A percentile compares a stretch with the other conserved stretches of the same genome.
These are phyloP conservation scores for Fusarium algeriense DNA, from an alignment of 2,329 filamentous ascomycete genomes.

Conservation along the genomic window DNA sequence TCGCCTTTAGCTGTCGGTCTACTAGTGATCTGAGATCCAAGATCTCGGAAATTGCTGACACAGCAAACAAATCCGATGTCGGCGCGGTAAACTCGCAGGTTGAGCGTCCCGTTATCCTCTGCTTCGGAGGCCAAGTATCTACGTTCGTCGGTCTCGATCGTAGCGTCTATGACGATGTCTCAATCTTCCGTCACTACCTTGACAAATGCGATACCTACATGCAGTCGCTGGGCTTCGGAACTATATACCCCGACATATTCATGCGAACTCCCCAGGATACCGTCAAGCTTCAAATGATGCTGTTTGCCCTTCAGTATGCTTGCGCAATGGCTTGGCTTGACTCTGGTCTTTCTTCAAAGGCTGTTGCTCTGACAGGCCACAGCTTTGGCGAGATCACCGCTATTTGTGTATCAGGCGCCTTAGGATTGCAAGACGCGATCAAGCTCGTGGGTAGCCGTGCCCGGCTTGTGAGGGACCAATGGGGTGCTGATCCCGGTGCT, in stretches of 20 bases:
- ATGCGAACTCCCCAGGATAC: not conserved
- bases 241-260: not conserved
- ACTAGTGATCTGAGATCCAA: not conserved
- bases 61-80: not conserved
- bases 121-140: not conserved
- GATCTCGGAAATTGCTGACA: not conserved
- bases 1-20: not conserved
- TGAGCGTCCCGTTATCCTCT: not conserved
- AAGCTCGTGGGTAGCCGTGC: constrained; percentile 1
- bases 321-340: not conserved
- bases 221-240: not conserved
- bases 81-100: not conserved
- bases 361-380: not conserved
- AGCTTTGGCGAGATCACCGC: constrained; percentile 52
- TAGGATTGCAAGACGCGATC: constrained; percentile 51
- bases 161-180: not conserved
- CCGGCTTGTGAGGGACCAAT: not conserved
- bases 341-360: not conserved
- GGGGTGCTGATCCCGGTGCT: constrained; percentile 4
- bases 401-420: constrained; percentile 51
- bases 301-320: not conserved
- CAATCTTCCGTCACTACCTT: not conserved
- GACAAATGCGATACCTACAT: not conserved
- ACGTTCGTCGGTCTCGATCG: not conserved
- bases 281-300: not conserved